Base-by-base conservation (phyloP, 495 filamentous ascomycete genomes). In the Xylaria venustula region DNA sequence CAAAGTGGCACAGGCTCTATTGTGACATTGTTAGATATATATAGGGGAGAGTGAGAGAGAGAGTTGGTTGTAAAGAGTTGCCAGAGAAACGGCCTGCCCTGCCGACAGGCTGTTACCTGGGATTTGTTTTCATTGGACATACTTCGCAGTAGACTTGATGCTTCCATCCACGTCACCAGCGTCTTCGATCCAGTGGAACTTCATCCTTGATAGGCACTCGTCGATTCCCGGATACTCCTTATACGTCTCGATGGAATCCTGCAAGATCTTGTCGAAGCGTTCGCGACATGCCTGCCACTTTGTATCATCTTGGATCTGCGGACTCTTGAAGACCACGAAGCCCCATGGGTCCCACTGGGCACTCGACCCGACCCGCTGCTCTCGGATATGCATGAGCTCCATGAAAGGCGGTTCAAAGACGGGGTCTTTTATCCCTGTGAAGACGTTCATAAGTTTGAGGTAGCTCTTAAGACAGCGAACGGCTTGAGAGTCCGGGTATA, bases 321-420 rank as follows among this genome's bases (percentile, higher is more conserved):
- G 53, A 4, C 53, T 55, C 40, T 55, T 55, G 37, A 42, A 55
- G 15, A 45, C 53, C n/a, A 55, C 53, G 22, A 45, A 55, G 19
- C 53, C 53, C 53, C 53, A 55, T 1, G 53, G 53, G 23, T 45
- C 15, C 53, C 53, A 55, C 9, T 25, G 53, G 1, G 37, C 41
- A 20, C 32, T 52, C 19, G 49, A 9, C n/a, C 53, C 53, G 9
- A 45, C 26, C 7, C 37, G 23, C 40, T 55, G 23, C 37, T 55
- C 53, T 19, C 53, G 41, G 25, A 55, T 20, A 9, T 37, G 53
- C 41, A 55, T 45, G 15, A 45, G 15, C 37, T 30, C 37, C 40
- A 55, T 55, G 15, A 45, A 55, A 9, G 53, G 53, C 3, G 53
- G 40, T 19, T 55, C 53, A 8, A 0, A 32, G 11, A 45, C 40